Base-by-base conservation (phyloP, 75 land plant species). In the Selaginella tamariscina region DNA sequence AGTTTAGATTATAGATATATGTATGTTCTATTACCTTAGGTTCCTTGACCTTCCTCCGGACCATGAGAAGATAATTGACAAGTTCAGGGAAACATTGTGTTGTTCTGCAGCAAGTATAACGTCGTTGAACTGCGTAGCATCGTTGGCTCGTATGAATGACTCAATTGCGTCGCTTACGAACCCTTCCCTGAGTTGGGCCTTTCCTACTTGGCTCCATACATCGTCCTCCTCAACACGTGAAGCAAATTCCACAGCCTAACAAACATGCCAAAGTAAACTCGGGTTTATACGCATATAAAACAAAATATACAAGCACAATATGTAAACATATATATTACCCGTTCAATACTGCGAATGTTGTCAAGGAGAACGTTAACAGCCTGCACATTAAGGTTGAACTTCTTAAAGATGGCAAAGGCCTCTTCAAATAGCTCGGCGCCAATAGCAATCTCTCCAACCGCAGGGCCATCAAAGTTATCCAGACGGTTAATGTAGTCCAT, bases 391-490 rank as follows among this genome's bases (percentile, higher is more conserved):
- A 89, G 73, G 74, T 86, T 85, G 77, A 94, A 94, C 81, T 94
- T 94, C 81, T 94, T 94, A 71, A 94, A 94, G 55, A 94, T 94
- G 0, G 96, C 91, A 74, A 89, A 94, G 2, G 96, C 96, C 70
- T 94, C 98, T 73, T 94, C 98, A 75, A 81, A 89, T 20, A 94
- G 68, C 67, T 83, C 84, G 1, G 96, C 96, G 33, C 88, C 96
- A 60, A 94, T 96, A 73, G 98, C 98, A 32, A 94, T 92, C 54
- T 89, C 96, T 30, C 98, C 98, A 64, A 94, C 96, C 8, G 98
- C 96, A 68, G 98, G 98, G 24, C 98, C 98, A 81, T 89, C 98
- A 78, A 94, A 94, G 56, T 94, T 94, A 65, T 94, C 98, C 63
- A 94, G 55, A 32, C 96, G 79, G 78, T 89, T 90, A 55, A 94